Conservation (phyloP, 768 basidiomycete species). For the Ramaria sp. region DNA sequence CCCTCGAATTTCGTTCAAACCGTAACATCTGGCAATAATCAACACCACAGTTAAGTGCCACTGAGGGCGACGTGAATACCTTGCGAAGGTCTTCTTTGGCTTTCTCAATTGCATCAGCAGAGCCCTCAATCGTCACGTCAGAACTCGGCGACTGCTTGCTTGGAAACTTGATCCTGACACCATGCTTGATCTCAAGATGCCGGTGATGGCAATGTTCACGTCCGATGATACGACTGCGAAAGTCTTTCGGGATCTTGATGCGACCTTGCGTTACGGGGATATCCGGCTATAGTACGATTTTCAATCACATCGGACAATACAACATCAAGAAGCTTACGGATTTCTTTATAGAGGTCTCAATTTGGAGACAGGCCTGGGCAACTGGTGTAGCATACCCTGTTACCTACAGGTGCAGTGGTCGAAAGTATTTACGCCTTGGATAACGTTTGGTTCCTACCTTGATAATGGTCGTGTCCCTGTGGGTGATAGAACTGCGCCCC, state of each 20-base stretch:
- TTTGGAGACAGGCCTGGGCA: background rate
- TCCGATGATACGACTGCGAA: background rate
- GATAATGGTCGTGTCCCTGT: background rate
- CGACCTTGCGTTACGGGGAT: background rate
- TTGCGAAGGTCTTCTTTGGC: background rate
- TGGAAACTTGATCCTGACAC: background rate
- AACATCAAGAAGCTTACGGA: background rate
- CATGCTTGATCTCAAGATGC: background rate
- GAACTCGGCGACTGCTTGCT: background rate
- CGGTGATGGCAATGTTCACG: background rate
- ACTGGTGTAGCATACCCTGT: background rate
- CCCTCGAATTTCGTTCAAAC: background rate
- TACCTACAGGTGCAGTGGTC: background rate
- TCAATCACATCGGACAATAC: background rate
- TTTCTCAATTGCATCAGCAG: background rate
- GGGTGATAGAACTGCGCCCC: background rate
- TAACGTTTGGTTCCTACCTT: background rate
- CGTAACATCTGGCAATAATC: background rate
- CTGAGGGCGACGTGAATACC: background rate
- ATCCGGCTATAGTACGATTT: background rate
- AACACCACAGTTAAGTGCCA: background rate
- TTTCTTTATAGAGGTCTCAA: background rate
- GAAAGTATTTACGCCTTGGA: background rate
- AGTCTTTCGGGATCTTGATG: background rate
- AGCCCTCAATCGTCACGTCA: background rate